Conservation (phyloP, 1,284 basidiomycete genomes). For the Pseudozyma sp. region DNA sequence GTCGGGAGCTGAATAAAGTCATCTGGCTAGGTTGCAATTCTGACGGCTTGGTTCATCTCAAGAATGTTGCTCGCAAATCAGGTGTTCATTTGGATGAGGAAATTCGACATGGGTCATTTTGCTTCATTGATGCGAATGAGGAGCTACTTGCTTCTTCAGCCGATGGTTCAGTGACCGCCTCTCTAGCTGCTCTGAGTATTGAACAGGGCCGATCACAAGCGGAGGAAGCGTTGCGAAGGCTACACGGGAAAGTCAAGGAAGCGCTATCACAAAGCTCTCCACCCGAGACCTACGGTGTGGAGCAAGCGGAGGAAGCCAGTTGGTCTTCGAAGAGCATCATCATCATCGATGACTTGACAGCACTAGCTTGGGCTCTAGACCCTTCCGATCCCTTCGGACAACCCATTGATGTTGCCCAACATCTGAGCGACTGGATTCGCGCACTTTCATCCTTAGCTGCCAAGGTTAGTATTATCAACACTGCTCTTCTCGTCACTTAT, state of each 20-base stretch:
- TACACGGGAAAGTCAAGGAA: slow-evolving; percentile 13
- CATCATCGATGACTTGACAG: slow-evolving; percentile 46
- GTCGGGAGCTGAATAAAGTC: slow-evolving; percentile 19
- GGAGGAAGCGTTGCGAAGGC: slow-evolving; percentile 4
- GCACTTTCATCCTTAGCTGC: slow-evolving; percentile 29
- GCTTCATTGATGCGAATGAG: slow-evolving; percentile 33
- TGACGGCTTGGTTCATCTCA: slow-evolving; percentile 39
- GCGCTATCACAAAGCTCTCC: slow-evolving; percentile 6
- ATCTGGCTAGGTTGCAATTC: slow-evolving; percentile 52
- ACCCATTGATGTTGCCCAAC: slow-evolving; percentile 9
- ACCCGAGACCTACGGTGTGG: background rate
- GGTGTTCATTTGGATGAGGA: slow-evolving; percentile 44
- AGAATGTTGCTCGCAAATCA: slow-evolving; percentile 42
- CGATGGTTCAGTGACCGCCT: background rate
- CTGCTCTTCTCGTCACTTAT: background rate
- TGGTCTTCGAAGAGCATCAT: slow-evolving; percentile 31
- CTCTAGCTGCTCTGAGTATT: background rate
- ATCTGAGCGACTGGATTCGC: slow-evolving; percentile 32
- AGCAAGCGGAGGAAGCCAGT: background rate
- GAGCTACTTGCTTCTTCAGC: background rate
- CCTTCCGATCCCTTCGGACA: slow-evolving; percentile 9
- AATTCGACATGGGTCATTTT: slow-evolving; percentile 23
- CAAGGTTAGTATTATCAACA: slow-evolving; percentile 21
- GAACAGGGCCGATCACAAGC: background rate
- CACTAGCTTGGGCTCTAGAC: slow-evolving; percentile 44